phyloP scores from a whole-genome alignment of 306 rosid genomes.

The Cucurbita moschata region DNA sequence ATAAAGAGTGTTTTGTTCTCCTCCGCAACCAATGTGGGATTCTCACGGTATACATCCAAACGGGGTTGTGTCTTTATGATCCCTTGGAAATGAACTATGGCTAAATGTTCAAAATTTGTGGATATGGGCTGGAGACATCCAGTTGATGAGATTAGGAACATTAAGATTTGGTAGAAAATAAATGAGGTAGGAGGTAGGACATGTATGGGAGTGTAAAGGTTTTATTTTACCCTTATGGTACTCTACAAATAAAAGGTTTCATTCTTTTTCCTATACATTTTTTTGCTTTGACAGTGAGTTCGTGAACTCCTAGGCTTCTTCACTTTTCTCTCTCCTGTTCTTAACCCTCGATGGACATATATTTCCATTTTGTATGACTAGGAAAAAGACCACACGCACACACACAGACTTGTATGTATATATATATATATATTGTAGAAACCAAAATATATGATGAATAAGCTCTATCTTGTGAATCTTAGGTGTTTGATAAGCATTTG shows the following conservation, averaged over 20 bases:
- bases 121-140: background rate
- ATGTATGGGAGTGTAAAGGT: background rate
- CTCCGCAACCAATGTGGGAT: too few relatives aligned
- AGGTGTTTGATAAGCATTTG: background rate
- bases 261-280: background rate
- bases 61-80: background rate
- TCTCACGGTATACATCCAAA: background rate
- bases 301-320: background rate
- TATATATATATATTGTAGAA: too few relatives aligned
- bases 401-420: too few relatives aligned
- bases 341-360: too few relatives aligned
- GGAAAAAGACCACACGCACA: too few relatives aligned
- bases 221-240: background rate
- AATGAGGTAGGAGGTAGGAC: background rate
- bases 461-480: too few relatives aligned
- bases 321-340: background rate
- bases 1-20: too few relatives aligned
- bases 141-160: background rate
- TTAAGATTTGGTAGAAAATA: background rate
- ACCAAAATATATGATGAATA: too few relatives aligned
- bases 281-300: background rate
- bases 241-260: background rate
- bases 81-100: background rate
- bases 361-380: too few relatives aligned
- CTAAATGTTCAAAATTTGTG: background rate